Conservation (phyloP, 2,329 filamentous ascomycete genomes). For the Dactylonectria estremocensis region DNA sequence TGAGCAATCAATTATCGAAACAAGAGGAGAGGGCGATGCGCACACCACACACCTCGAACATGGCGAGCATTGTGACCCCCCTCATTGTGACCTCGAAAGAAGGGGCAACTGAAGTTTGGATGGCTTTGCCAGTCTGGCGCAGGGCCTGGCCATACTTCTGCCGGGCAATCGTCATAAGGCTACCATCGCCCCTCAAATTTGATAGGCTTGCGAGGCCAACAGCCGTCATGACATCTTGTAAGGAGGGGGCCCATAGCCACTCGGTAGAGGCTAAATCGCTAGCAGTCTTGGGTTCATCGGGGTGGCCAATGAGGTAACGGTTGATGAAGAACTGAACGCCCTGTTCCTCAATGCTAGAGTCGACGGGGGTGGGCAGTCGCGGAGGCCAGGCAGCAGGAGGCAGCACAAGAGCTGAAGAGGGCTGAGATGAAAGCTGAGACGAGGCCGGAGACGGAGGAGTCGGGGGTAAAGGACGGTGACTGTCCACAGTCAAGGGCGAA, state of each 20-base stretch:
- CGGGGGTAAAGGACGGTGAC: slow-evolving; percentile 35
- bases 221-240: slow-evolving; percentile 68
- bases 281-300: slow-evolving; percentile 62
- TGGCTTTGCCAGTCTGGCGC: slow-evolving; percentile 60
- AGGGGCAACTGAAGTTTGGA: slow-evolving; percentile 53
- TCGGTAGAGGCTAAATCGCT: slow-evolving; percentile 55
- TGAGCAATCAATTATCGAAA: slow-evolving; percentile 38
- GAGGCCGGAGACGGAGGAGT: slow-evolving; percentile 39
- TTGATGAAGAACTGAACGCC: slow-evolving; percentile 67
- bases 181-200: slow-evolving; percentile 64
- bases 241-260: slow-evolving; percentile 57
- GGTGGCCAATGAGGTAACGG: slow-evolving; percentile 66
- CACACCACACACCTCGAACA: slow-evolving; percentile 70
- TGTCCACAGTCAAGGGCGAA: slow-evolving; percentile 35
- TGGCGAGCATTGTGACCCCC: slow-evolving; percentile 70
- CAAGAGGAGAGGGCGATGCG: slow-evolving; percentile 12
- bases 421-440: slow-evolving; percentile 16
- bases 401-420: background rate
- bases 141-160: slow-evolving; percentile 70
- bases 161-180: slow-evolving; percentile 63
- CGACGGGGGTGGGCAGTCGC: slow-evolving; percentile 52
- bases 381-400: slow-evolving; percentile 22
- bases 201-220: slow-evolving; percentile 72
- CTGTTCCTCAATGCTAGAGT: slow-evolving; percentile 61
- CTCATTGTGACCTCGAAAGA: slow-evolving; percentile 64